Percentiles rank a stretch among this genome's conserved stretches.
Conservation (phyloP, 2,329 filamentous ascomycete genomes). For the Septoria petroselini region DNA sequence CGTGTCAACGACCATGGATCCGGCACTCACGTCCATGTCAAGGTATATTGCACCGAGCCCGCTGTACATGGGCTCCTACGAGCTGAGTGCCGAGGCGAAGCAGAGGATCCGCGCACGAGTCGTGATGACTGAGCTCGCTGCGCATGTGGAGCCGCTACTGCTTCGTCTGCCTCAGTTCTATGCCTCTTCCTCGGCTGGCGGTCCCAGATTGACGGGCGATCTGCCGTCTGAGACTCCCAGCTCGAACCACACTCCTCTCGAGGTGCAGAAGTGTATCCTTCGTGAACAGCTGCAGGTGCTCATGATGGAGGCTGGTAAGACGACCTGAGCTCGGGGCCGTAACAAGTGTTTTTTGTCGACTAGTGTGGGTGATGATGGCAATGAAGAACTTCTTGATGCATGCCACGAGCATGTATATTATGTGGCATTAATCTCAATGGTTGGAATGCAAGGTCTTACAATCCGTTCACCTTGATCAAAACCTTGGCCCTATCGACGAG, state of each 20-base stretch:
- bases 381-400: too few relatives aligned
- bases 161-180: conserved; percentile 3
- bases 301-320: background rate
- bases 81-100: conserved; percentile 7
- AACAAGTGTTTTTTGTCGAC: too few relatives aligned
- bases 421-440: too few relatives aligned
- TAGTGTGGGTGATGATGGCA: too few relatives aligned
- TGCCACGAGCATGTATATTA: too few relatives aligned
- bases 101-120: conserved; percentile 6
- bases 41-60: conserved; percentile 1
- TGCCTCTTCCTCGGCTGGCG: background rate
- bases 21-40: background rate
- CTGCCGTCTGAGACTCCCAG: too few relatives aligned
- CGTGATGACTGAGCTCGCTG: conserved; percentile 11
- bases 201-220: background rate
- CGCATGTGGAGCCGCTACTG: conserved; percentile 13
- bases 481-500: conserved; percentile 35
- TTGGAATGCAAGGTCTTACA: too few relatives aligned
- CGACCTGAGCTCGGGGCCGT: too few relatives aligned
- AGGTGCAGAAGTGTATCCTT: background rate
- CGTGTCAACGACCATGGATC: background rate
- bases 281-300: background rate
- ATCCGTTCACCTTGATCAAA: conserved; percentile 30
- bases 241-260: background rate
- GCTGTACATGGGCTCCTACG: conserved; percentile 10